Evolutionary conservation across 306 rosid genomes (phyloP), one percentile per base, ranked within the genome.

Genomic region (Citrullus amarus): DNA sequence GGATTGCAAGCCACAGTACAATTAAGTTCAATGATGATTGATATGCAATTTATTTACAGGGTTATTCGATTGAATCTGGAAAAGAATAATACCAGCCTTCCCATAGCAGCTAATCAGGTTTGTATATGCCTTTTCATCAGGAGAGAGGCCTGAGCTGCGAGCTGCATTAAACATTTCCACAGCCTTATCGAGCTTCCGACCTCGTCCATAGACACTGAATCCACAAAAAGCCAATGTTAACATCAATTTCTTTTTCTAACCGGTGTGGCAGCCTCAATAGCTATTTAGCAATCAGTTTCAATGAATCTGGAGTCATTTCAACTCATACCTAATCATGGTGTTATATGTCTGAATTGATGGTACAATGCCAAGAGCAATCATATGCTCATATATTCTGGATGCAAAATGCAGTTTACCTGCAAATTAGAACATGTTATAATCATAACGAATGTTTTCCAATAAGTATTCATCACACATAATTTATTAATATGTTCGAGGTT

Each of bases 301-400:
- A 57, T 8, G 20, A 44, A 58, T 71, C 28, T 28, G 34, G 48
- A 82, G 22, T 46, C 12, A 59, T 68, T 77, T 53, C 61, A 66
- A 74, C 73, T 69, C 66, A 60, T 78, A 90, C 98, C 96, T 94
- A 88, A 92, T 92, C 97, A 94, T 92, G 16, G 95, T 94, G 88
- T 91, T 92, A 75, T 87, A 83, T 82, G 98, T 94, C 86, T 90
- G 95, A 85, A 94, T 88, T 75, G 98, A 92, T 30, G 95, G 96
- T 84, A 88, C 68, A 67, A 90, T 75, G 8, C 88, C 90, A n/a
- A 22, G 17, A 61, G 90, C 86, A 85, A 89, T 82, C 97, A 92
- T 90, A 69, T 32, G 87, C 82, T 92, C 90, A 79, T 84, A 92
- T 67, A 94, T 88, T 68, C 81, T 85, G 73, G 94, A 81, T 8